phyloP scores from a whole-genome alignment of 2,329 filamentous ascomycete genomes.

The Colletotrichum lupini region DNA sequence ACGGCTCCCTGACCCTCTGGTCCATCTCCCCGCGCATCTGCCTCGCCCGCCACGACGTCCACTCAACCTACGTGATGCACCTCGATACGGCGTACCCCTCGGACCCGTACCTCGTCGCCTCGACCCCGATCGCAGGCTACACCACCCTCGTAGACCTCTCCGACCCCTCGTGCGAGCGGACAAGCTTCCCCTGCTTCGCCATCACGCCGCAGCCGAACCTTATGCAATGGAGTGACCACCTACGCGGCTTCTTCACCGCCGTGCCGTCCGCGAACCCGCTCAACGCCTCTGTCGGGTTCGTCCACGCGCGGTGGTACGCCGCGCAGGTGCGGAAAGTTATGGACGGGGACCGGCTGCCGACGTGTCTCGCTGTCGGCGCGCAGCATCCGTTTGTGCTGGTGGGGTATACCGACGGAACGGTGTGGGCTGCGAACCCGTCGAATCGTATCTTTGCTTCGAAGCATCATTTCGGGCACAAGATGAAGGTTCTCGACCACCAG shows the following conservation, averaged over 20 bases:
- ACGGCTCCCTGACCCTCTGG: conserved; percentile 68
- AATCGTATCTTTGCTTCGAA: conserved; percentile 54
- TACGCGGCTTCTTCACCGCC: conserved; percentile 64
- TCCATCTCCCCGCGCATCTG: conserved; percentile 61
- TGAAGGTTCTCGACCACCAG: conserved; percentile 65
- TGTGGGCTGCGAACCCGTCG: conserved; percentile 60
- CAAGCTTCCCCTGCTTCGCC: conserved; percentile 62
- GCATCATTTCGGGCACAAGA: conserved; percentile 50
- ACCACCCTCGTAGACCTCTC: conserved; percentile 64
- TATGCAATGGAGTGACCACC: conserved; percentile 65
- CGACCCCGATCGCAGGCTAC: conserved; percentile 64
- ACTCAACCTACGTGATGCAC: conserved; percentile 65
- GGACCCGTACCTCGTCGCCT: conserved; percentile 65
- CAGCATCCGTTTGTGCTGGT: conserved; percentile 65
- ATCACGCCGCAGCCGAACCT: conserved; percentile 65
- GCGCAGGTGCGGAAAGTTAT: conserved; percentile 64
- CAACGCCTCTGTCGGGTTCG: conserved; percentile 64
- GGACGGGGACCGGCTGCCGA: conserved; percentile 61
- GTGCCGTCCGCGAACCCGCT: conserved; percentile 64
- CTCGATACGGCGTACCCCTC: conserved; percentile 67
- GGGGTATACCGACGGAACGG: conserved; percentile 64
- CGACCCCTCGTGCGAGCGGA: conserved; percentile 62
- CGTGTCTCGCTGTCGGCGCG: conserved; percentile 60
- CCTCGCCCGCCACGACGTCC: conserved; percentile 63
- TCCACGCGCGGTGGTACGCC: conserved; percentile 61